Evolutionary conservation across 208 protist species (phyloP), one percentile per base, ranked within the genome.

Genomic region (Wallacemonas sp.): DNA sequence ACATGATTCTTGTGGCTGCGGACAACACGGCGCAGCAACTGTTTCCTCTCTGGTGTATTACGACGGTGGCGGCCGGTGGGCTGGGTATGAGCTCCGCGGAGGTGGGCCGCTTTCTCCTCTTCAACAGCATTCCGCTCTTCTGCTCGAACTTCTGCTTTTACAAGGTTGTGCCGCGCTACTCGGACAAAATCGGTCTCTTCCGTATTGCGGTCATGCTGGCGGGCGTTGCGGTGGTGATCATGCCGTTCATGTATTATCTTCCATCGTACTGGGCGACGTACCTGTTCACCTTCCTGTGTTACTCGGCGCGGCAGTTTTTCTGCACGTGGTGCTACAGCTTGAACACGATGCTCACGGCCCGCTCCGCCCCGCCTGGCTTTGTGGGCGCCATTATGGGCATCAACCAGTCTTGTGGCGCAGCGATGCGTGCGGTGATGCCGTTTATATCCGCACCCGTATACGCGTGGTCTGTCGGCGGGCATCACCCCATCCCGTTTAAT

Each of bases 381-480:
- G 70, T 82, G 1, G 82, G 82, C 0, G 60, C 77, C 5, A 75
- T 87, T 36, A 85, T 84, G 72, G 80, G 82, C 38, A 92, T 89
- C 69, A 82, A 72, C n/a, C 80, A 87, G 42, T 87, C 82, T 1
- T 79, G 72, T 62, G 80, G 77, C 24, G 66, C 80, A 2, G 53
- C 74, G 4, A 71, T 80, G 45, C 81, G 82, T 17, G 70, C 64
- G 36, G 66, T 82, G 30, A 45, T 72, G 45, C 86, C 80, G 2
- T 51, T 83, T 2, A 19, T 83, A 0, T 49, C 72, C 11, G 62
- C 82, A 0, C 75, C 82, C 2, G 0, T 87, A 0, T 89, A 81
- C 68, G 80, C 79, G 19, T 87, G 77, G 75, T 83, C 80, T 21
- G 80, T 89, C 21, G 62, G 60, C 11, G 70, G 75, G 28, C 12